Evolutionary conservation across 2,329 filamentous ascomycete genomes (phyloP), one percentile per base, ranked within the genome.

Genomic region (Fusarium sp.): DNA sequence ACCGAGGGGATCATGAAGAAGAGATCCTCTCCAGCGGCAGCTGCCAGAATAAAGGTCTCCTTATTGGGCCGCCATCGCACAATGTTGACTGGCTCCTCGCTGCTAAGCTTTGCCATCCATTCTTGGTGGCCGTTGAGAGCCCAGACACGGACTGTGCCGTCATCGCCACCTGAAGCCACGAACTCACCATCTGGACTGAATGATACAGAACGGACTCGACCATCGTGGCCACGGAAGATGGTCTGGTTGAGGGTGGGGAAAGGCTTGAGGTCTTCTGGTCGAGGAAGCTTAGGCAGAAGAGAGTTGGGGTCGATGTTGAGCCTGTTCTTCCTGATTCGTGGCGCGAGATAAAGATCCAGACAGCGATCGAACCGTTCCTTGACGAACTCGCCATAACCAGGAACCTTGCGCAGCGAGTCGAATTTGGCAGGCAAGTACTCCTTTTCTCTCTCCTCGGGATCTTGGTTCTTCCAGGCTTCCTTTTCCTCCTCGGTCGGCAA

Each of bases 291-390:
- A 18, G 96, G 96, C 40, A 99, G 88, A 57, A 99, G 86, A 42
- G 94, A 97, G 82, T 93, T 93, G 6, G 96, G 96, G 78, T 99
- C 96, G 79, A 99, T 98, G 83, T 98, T 97, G 79, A 99, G 90
- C 82, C 95, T 93, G 85, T 95, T 98, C 82, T 97, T 93, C 68
- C 96, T 91, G 64, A 99, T 91, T 79, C 96, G 89, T 52, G 97
- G 96, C 21, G 97, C 96, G 67, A 99, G 88, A 82, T 99, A 99
- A 23, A 99, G 88, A 83, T 99, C 97, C 75, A 99, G 86, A 81
- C 95, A 98, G 74, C 97, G 89, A 82, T 99, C 95, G 78, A 99
- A 99, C 75, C 95, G 92, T 83, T 99, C 96, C 82, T 98, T 97
- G 81, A 99, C 91, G 75, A 98, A 94, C 61, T 88, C 89, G 43